These are phyloP conservation scores for Aureobasidium sp. DNA, from an alignment of 2,329 filamentous ascomycete genomes.

Conservation along the genomic window DNA sequence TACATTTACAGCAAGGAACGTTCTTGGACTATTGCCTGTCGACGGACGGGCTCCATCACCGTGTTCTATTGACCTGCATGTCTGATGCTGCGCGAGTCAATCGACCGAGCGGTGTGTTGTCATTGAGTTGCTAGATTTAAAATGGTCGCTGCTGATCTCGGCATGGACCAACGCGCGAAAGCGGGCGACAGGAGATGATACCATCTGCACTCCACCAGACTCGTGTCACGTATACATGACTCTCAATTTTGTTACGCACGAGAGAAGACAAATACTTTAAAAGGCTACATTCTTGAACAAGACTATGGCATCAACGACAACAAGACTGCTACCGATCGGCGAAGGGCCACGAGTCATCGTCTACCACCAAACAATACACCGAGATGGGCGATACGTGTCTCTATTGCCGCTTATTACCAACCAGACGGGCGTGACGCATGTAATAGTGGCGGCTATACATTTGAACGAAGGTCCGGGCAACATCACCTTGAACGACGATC, in stretches of 20 bases:
- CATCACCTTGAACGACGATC: slow-evolving; percentile 74
- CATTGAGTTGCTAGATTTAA: background rate
- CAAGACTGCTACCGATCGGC: slow-evolving; percentile 10
- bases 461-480: slow-evolving; percentile 61
- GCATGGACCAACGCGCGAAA: slow-evolving; percentile 2
- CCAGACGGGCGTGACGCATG: slow-evolving; percentile 63
- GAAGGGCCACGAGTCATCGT: slow-evolving; percentile 42
- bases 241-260: slow-evolving; percentile 3
- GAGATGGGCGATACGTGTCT: slow-evolving; percentile 48
- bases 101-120: background rate
- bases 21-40: background rate
- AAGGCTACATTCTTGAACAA: background rate
- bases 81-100: background rate
- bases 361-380: slow-evolving; percentile 61
- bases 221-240: background rate
- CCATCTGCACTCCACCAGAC: background rate
- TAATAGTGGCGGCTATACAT: slow-evolving; percentile 82
- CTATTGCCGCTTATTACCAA: slow-evolving; percentile 54
- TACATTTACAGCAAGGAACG: background rate
- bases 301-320: background rate
- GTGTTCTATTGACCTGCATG: background rate
- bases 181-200: background rate
- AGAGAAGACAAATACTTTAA: background rate
- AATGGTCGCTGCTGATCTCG: background rate
- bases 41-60: background rate